Evolutionary conservation across 2,329 filamentous ascomycete species (phyloP), one percentile per base, ranked within the genome.

Genomic region (Trichocomaceae sp.): DNA sequence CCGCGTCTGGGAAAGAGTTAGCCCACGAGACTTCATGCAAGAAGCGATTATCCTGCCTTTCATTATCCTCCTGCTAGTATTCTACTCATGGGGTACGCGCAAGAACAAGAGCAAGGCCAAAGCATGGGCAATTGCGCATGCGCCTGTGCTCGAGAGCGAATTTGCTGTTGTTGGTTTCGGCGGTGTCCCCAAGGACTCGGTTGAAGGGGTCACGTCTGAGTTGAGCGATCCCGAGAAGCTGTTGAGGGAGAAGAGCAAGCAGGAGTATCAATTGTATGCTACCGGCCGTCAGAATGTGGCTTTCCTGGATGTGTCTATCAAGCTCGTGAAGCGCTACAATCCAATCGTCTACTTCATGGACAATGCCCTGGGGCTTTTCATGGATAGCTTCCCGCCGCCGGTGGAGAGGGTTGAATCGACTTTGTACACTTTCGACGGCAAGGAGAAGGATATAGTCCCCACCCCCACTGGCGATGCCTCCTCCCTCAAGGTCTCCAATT

Each of bases 211-310:
- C 45, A 72, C 76, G 60, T 67, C 68, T 71, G 70, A 78, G 54
- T 63, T 75, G 19, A 62, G 69, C n/a, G 72, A 75, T n/a, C 72
- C 80, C 15, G 79, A 84, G 54, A 77, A 77, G 51, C 64, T 92
- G 61, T 72, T 96, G 67, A 90, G 86, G 76, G 90, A 97, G 78
- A 93, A 88, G 76, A 87, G 88, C 54, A 82, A 90, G 58, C 88
- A 89, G 65, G 90, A 96, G 73, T 97, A 85, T 73, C 77, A 86
- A 54, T 85, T 86, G 10, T 99, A 99, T 71, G 90, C 88, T 35
- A 91, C 90, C 33, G 93, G 93, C 54, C 84, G 93, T 63, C 87
- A 91, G 78, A 99, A 99, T 70, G 81, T 93, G 39, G 92, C 92
- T 17, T 97, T 95, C 69, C 74, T 92, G 65, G 92, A 99, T 66